These are phyloP conservation scores for Cladorrhinum samala DNA, from an alignment of 495 filamentous ascomycete species.

Conservation along the genomic window DNA sequence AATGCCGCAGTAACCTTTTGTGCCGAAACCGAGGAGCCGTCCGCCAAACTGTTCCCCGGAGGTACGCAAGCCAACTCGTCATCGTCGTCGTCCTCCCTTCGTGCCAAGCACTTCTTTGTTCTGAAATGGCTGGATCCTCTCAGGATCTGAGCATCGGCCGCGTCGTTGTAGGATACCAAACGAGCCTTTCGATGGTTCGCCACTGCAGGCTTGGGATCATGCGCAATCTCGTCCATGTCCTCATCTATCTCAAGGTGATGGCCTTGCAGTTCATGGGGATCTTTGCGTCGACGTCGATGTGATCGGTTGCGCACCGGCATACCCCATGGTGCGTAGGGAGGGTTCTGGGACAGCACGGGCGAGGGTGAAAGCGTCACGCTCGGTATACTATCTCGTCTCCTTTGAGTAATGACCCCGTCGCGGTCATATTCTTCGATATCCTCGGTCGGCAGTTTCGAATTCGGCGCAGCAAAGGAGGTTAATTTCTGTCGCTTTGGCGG, in stretches of 20 bases:
- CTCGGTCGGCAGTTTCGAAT: neutral
- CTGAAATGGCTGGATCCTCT: neutral
- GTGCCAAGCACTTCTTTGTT: constrained; percentile 9
- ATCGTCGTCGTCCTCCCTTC: neutral
- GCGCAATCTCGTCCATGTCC: neutral
- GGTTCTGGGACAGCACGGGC: neutral
- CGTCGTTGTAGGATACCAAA: neutral
- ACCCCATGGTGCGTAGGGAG: no score
- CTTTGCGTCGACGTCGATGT: neutral
- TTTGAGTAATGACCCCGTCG: neutral
- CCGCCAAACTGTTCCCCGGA: neutral
- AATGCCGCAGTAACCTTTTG: neutral
- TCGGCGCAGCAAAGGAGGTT: neutral
- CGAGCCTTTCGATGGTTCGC: neutral
- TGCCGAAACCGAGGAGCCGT: neutral
- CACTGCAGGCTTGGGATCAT: neutral
- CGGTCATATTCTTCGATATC: constrained; percentile 20
- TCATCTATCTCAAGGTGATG: constrained; percentile 10
- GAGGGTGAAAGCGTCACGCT: neutral
- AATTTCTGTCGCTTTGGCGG: constrained; percentile 25
- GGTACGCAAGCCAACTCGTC: neutral
- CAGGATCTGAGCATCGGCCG: constrained; percentile 14
- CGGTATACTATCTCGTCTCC: neutral
- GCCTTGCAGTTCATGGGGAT: neutral
- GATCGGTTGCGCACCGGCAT: no score